Evolutionary conservation across 2,329 filamentous ascomycete species (phyloP), one percentile per base, ranked within the genome.

Genomic region (Phoma herbarum): DNA sequence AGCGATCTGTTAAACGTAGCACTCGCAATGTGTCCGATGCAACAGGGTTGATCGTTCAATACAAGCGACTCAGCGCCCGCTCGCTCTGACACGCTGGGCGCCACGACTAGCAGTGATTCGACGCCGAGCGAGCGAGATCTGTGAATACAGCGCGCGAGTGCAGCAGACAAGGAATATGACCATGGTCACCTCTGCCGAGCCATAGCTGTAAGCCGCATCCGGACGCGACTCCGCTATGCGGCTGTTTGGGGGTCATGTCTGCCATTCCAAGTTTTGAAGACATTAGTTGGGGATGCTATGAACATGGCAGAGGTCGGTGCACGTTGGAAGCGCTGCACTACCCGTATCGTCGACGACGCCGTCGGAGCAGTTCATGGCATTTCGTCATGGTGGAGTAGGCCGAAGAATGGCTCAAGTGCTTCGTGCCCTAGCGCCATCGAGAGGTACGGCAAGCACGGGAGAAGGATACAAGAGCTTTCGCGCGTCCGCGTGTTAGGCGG

Each of bases 301-400:
- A 35, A 46, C 45, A 59, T 50, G 50, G 56, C 50, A 59, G 44
- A 46, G 50, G 37, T 47, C 18, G 43, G 44, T 25, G 39, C 58
- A 56, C 43, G 59, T n/a, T 35, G 45, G 37, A 52, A 52, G 54
- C 42, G 48, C 54, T 58, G 49, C 35, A 39, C 48, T 58, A 43
- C 45, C 31, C 33, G 41, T 28, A 44, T 55, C 14, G 51, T 51
- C 51, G 43, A 56, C 42, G 26, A 43, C 52, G 57, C 52, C 62
- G 55, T 63, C 54, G 54, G 54, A 57, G 60, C 60, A 58, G 54
- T 50, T 43, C 33, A 58, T 54, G 51, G 53, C 48, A 65, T 68
- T 66, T 66, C 67, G 67, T 70, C 67, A 70, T 70, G 54, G 44
- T 57, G 53, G 57, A 26, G 68, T 70, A 65, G 68, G 67, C 61